These are phyloP conservation scores for Lipomyces spencermartinsiae DNA, from an alignment of 805 yeast genomes.

Conservation along the genomic window DNA sequence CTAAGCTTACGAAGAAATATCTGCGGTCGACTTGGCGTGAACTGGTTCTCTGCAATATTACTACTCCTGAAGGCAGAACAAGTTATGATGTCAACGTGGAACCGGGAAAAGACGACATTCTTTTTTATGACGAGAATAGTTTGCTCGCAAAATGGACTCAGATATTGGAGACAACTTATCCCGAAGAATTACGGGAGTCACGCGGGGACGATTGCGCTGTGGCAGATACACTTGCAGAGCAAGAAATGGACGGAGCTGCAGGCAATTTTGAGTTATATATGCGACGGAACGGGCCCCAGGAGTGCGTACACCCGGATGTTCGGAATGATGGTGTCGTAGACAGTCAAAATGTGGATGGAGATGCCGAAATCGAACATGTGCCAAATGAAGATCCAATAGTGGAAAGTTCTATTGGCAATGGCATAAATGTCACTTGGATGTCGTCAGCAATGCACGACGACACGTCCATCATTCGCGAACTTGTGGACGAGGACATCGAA, in stretches of 20 bases:
- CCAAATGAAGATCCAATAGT: neutral
- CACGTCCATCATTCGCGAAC: conserved; percentile 1
- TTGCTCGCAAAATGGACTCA: conserved; percentile 56
- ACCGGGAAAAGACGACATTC: conserved; percentile 82
- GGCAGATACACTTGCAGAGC: neutral
- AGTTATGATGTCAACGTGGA: conserved; percentile 80
- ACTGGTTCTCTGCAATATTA: conserved; percentile 70
- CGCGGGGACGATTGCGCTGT: neutral
- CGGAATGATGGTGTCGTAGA: neutral
- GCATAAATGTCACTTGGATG: neutral
- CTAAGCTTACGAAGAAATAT: conserved; percentile 60
- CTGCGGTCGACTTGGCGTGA: conserved; percentile 66
- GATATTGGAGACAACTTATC: conserved; percentile 17
- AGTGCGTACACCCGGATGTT: neutral
- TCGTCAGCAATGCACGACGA: conserved; percentile 11
- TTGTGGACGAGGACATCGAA: neutral
- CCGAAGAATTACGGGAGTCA: neutral
- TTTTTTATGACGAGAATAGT: conserved; percentile 76
- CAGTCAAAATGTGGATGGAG: neutral
- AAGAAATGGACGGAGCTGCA: neutral
- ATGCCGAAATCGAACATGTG: neutral
- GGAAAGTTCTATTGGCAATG: neutral
- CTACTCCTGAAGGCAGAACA: conserved; percentile 58
- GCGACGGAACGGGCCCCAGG: neutral
- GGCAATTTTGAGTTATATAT: neutral